Conservation (phyloP, 768 basidiomycete genomes). For the Leccinum subgranulosum region DNA sequence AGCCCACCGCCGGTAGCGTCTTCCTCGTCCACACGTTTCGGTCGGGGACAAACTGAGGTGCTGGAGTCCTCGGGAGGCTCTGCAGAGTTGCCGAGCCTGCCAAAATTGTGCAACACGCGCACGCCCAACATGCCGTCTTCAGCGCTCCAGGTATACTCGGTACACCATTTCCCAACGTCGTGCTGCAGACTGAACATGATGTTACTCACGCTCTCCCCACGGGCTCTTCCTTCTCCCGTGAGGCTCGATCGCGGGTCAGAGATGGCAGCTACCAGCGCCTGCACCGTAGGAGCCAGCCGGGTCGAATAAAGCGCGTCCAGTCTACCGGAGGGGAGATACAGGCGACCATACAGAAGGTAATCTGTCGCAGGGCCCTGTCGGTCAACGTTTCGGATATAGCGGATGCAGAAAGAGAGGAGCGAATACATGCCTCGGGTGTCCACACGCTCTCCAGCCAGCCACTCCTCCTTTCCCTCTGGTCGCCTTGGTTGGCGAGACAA, state of each 20-base stretch:
- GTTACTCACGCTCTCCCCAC: slow-evolving; percentile 56
- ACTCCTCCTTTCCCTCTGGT: slow-evolving; percentile 79
- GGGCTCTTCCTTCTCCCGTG: slow-evolving; percentile 38
- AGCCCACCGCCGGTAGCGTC: slow-evolving; percentile 90
- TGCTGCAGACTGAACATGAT: slow-evolving; percentile 86
- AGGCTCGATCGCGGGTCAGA: slow-evolving; percentile 66
- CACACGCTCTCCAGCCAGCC: slow-evolving; percentile 75
- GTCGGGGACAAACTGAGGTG: slow-evolving; percentile 30
- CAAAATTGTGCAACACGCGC: slow-evolving; percentile 89
- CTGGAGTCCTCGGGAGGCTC: slow-evolving; percentile 36
- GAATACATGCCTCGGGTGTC: slow-evolving; percentile 64
- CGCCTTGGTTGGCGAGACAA: slow-evolving; percentile 77
- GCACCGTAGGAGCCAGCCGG: slow-evolving; percentile 72
- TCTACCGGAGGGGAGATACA: slow-evolving; percentile 85
- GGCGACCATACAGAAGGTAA: slow-evolving; percentile 89
- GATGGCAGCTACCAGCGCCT: slow-evolving; percentile 81
- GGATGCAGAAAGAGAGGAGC: background rate
- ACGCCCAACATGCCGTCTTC: slow-evolving; percentile 94
- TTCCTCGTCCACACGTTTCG: slow-evolving; percentile 91
- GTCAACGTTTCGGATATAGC: slow-evolving; percentile 20
- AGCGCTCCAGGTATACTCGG: slow-evolving; percentile 92
- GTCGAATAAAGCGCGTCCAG: slow-evolving; percentile 89
- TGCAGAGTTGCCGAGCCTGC: slow-evolving; percentile 48
- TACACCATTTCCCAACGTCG: slow-evolving; percentile 88
- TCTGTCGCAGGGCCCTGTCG: slow-evolving; percentile 45